These are phyloP conservation scores for Naganishia vaughanmartiniae DNA, from an alignment of 768 basidiomycete genomes.

Conservation along the genomic window DNA sequence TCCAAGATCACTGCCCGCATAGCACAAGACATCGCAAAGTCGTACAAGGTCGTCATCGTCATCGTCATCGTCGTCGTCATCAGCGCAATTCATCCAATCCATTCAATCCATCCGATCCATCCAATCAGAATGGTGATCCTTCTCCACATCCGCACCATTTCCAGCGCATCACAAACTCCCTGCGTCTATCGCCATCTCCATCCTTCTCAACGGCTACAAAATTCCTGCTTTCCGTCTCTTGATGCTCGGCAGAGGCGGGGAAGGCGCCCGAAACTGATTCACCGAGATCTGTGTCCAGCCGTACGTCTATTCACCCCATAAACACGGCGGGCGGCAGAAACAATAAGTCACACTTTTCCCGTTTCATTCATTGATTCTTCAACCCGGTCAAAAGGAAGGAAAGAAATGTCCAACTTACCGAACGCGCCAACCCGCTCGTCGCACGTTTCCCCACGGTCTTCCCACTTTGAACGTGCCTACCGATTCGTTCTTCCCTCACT, in stretches of 20 bases:
- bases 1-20: too few relatives aligned
- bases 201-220: background rate
- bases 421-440: background rate
- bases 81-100: background rate
- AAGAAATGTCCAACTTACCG: conserved; percentile 21
- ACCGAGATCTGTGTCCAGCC: conserved; percentile 24
- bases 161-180: background rate
- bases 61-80: background rate
- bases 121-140: too few relatives aligned
- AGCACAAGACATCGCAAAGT: background rate
- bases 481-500: too few relatives aligned
- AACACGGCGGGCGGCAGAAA: too few relatives aligned
- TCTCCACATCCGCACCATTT: too few relatives aligned
- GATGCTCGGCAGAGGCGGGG: conserved; percentile 10
- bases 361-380: too few relatives aligned
- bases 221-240: conserved; percentile 15
- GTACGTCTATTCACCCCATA: conserved; percentile 6
- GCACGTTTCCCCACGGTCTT: too few relatives aligned
- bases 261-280: conserved; percentile 15
- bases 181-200: background rate
- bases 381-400: too few relatives aligned
- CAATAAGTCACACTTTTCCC: too few relatives aligned
- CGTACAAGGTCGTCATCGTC: background rate
- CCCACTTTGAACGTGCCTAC: too few relatives aligned
- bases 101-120: too few relatives aligned